Evolutionary conservation across 352 stramenopile species (phyloP).

Genomic region (Phytophthora nicotianae): DNA sequence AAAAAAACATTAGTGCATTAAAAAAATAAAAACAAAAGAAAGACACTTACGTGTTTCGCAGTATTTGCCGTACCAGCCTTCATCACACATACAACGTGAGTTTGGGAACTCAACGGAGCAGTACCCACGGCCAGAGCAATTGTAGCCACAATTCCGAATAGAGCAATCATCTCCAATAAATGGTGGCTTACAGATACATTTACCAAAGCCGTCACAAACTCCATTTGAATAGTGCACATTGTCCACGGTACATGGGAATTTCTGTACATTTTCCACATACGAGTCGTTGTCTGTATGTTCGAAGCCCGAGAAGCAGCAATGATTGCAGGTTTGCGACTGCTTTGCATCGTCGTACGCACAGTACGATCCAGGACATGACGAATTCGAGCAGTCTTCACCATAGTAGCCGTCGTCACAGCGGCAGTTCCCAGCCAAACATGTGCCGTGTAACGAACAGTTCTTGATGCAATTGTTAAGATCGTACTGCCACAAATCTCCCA

Average conservation of each 20-base stretch:
- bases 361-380: constrained; percentile 92
- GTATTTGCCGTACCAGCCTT: constrained; percentile 94
- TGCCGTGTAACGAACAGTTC: constrained; percentile 94
- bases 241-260: constrained; percentile 83
- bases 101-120: constrained; percentile 97
- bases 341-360: constrained; percentile 92
- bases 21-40: not conserved
- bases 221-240: constrained; percentile 93
- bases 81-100: constrained; percentile 94
- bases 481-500: constrained; percentile 92
- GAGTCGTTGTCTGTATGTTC: constrained; percentile 88
- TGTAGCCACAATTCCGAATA: constrained; percentile 92
- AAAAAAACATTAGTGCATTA: not conserved
- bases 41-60: constrained; percentile 82
- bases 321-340: constrained; percentile 88
- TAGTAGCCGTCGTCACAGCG: constrained; percentile 96
- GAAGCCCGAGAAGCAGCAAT: constrained; percentile 94
- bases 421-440: constrained; percentile 93
- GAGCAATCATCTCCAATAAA: constrained; percentile 94
- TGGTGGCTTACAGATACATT: constrained; percentile 93
- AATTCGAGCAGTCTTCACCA: constrained; percentile 96
- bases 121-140: constrained; percentile 94
- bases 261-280: constrained; percentile 92
- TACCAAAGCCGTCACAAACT: constrained; percentile 96
- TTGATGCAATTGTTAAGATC: constrained; percentile 90